Conservation (phyloP, 2,329 filamentous ascomycete species). For the Ceratocystis alfenasii region DNA sequence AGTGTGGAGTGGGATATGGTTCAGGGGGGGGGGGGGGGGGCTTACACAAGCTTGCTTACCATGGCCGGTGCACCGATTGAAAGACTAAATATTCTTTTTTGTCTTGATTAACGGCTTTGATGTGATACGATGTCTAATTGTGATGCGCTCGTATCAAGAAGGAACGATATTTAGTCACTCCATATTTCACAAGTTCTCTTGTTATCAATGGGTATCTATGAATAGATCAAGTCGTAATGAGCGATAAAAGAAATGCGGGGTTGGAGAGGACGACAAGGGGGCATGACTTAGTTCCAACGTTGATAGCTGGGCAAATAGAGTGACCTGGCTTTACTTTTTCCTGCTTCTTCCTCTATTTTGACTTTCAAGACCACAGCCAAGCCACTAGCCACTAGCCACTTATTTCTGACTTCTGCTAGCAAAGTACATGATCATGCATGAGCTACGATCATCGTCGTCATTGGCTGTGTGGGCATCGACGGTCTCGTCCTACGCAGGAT, state of each 20-base stretch:
- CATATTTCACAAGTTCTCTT: not conserved
- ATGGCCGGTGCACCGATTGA: not conserved
- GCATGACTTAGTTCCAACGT: not conserved
- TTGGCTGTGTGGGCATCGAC: too few species aligned
- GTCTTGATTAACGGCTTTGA: not conserved
- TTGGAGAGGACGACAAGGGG: not conserved
- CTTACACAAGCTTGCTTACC: not conserved
- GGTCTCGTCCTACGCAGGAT: too few species aligned
- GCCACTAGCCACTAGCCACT: too few species aligned
- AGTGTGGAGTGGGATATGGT: too few species aligned
- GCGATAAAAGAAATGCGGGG: constrained; percentile 13
- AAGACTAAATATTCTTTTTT: not conserved
- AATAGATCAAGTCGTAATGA: constrained; percentile 1
- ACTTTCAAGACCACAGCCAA: too few species aligned
- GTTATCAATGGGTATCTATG: not conserved
- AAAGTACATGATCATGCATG: too few species aligned
- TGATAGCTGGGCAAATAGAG: too few species aligned
- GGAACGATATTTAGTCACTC: not conserved
- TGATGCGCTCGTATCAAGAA: not conserved
- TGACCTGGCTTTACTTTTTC: too few species aligned
- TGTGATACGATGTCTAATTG: not conserved
- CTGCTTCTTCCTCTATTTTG: too few species aligned
- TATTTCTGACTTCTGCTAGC: too few species aligned
- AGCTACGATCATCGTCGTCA: too few species aligned
- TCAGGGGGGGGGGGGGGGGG: too few species aligned